Base-by-base conservation (phyloP, 225 moss, liverwort and hornwort genomes). In the Physcomitrellopsis africana region DNA sequence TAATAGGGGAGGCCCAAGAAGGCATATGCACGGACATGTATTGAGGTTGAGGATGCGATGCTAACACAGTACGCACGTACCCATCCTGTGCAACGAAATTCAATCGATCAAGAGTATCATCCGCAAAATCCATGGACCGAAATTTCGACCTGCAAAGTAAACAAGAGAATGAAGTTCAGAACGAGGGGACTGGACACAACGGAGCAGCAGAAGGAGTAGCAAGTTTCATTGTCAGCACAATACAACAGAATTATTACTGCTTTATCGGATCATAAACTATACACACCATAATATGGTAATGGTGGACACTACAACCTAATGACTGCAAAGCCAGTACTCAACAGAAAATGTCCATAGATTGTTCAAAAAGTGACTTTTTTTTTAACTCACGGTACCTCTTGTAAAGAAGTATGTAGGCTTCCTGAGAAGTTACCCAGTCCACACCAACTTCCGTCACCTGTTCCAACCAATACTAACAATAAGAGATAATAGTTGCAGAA, bases 371-470 rank as follows among this genome's bases (percentile, higher is more conserved):
- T 51, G 51, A 51, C 13, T 13, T 51, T 54, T 41, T 54, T 77
- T 76, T 41, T 45, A 61, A 54, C 37, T 62, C 32, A 37, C 32
- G 32, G 65, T 66, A 96, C 96, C 96, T 92, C 47, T 78, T 88
- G 69, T 92, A 96, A 24, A 96, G 66, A 48, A 94, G 92, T 81
- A 96, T 96, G 68, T 96, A 96, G 2, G 96, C 96, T 78, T 81
- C 88, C 68, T 96, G 91, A 16, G 92, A 86, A 71, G 88, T 86
- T 63, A 94, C 90, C 65, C 91, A 86, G 69, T 86, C 86, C 44
- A 92, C 65, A 59, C 91, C 91, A 61, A 96, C 94, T 81, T 96
- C 83, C 74, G 87, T 87, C 51, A 94, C 96, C 94, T 96, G 87
- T 74, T 70, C 46, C 53, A 82, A 65, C 72, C 3, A 82, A 68